Conservation (phyloP, 2,329 filamentous ascomycete species). For the Boeremia exigua region DNA sequence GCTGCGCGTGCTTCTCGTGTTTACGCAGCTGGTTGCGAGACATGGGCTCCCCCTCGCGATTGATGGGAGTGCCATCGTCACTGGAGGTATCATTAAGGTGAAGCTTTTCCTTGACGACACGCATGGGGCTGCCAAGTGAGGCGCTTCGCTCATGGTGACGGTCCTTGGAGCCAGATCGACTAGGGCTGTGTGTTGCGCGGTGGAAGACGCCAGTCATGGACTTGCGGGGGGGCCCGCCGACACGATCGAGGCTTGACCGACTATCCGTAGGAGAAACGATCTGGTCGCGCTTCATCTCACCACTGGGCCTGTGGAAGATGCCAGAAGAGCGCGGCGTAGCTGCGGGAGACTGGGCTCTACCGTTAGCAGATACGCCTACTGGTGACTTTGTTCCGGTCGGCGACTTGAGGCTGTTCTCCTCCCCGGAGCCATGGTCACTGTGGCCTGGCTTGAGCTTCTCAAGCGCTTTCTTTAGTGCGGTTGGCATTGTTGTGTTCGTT, state of each 20-base stretch:
- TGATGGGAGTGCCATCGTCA: conserved; percentile 51
- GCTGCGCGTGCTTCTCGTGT: conserved; percentile 53
- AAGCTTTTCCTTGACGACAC: conserved; percentile 50
- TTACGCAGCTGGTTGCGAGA: conserved; percentile 58
- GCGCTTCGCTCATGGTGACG: conserved; percentile 31
- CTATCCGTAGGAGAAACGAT: conserved; percentile 38
- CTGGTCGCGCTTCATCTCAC: conserved; percentile 43
- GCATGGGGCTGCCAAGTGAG: conserved; percentile 45
- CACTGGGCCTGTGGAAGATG: conserved; percentile 40
- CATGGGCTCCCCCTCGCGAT: conserved; percentile 57
- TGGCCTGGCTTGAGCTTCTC: conserved; percentile 50
- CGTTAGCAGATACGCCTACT: conserved; percentile 28
- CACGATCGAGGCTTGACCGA: conserved; percentile 38
- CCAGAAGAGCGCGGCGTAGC: conserved; percentile 38
- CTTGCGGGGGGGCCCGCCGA: conserved; percentile 23
- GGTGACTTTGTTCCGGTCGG: conserved; percentile 34
- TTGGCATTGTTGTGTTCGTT: conserved; percentile 24
- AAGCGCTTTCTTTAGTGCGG: conserved; percentile 55
- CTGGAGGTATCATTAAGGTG: conserved; percentile 43
- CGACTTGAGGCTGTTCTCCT: conserved; percentile 42
- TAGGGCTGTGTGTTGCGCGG: conserved; percentile 46
- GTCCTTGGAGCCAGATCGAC: conserved; percentile 30
- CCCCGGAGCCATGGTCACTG: conserved; percentile 43
- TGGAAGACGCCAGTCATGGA: conserved; percentile 45
- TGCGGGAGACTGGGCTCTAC: conserved; percentile 28